Base-by-base conservation (phyloP, 2,329 filamentous ascomycete genomes). In the Verticillium tricorpus region DNA sequence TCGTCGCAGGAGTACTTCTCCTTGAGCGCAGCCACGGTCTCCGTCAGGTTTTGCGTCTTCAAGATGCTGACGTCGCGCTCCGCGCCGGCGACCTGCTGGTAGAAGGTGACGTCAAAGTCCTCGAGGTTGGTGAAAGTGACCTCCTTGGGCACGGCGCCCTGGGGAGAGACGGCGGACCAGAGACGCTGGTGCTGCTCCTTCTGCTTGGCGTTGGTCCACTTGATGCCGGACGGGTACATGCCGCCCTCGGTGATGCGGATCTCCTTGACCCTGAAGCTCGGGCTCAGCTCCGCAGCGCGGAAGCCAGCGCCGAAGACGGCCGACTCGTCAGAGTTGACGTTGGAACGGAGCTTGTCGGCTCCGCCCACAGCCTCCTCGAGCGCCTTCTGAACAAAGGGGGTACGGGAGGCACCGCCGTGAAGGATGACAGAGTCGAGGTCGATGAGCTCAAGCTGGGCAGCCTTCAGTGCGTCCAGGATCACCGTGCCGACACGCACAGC, bases 231-330 rank as follows among this genome's bases (percentile, higher is more conserved):
- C 2, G 88, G 80, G 73, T 95, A 97, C 54, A 83, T 82, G 52
- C 91, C 85, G 25, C 85, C 86, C 69, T 99, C 95, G n/a, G 81
- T 84, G 59, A 91, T 86, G 63, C 91, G 85, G 67, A 99, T 99
- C 72, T 98, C 95, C 83, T 98, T 99, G 72, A 99, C 95, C 64
- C 93, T 89, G 87, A 99, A 99, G 73, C 91, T 94, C 50, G 94
- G 93, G 77, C 92, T 97, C 62, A 99, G 83, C 68, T 92, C 88
- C 59, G 95, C 95, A 58, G 92, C 95, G 72, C 93, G 92, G 83
- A 99, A 98, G 32, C 90, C 93, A 61, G 95, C 94, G 69, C 95
- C 95, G 74, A 98, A 96, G 11, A 96, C 95, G 58, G 95, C 95
- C 28, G 95, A 90, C 77, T 99, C 95, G 70, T 99, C 95, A 12